phyloP scores from a whole-genome alignment of 352 stramenopile genomes.

The Saprolegnia parasitica region DNA sequence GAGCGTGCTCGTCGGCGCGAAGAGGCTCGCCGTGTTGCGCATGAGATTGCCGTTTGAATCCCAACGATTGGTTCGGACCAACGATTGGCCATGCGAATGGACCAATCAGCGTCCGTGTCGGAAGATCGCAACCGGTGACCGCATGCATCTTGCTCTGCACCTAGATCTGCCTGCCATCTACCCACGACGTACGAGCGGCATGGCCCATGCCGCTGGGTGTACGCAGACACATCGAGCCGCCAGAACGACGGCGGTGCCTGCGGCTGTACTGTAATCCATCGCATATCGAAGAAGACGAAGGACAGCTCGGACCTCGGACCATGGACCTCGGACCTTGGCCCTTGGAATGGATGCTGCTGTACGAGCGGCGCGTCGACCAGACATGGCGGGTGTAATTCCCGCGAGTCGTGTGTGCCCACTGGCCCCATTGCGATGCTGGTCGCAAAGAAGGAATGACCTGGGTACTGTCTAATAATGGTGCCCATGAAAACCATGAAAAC shows the following conservation, averaged over 20 bases:
- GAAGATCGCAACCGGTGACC: neutral
- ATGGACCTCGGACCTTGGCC: too few relatives aligned
- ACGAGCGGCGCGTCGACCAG: neutral
- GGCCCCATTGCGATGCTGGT: neutral
- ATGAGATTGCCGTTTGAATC: neutral
- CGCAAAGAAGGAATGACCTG: too few relatives aligned
- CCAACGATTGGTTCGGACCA: neutral
- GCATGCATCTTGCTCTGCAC: neutral
- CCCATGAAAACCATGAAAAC: neutral
- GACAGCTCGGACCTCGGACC: too few relatives aligned
- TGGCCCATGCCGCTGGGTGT: too few relatives aligned
- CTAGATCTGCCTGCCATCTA: too few relatives aligned
- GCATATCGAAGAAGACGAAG: too few relatives aligned
- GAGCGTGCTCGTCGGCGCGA: constrained; percentile 61
- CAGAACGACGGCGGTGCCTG: too few relatives aligned
- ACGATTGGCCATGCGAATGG: neutral
- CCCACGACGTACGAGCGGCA: too few relatives aligned
- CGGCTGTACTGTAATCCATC: too few relatives aligned
- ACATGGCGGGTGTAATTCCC: neutral
- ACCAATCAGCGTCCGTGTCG: neutral
- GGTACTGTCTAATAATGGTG: too few relatives aligned
- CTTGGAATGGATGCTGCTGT: too few relatives aligned
- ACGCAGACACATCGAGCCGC: too few relatives aligned
- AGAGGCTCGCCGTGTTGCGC: constrained; percentile 5
- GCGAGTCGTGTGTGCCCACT: neutral